Evolutionary conservation across 345 rosid species (phyloP).

Genomic region (Euphorbia peplus): DNA sequence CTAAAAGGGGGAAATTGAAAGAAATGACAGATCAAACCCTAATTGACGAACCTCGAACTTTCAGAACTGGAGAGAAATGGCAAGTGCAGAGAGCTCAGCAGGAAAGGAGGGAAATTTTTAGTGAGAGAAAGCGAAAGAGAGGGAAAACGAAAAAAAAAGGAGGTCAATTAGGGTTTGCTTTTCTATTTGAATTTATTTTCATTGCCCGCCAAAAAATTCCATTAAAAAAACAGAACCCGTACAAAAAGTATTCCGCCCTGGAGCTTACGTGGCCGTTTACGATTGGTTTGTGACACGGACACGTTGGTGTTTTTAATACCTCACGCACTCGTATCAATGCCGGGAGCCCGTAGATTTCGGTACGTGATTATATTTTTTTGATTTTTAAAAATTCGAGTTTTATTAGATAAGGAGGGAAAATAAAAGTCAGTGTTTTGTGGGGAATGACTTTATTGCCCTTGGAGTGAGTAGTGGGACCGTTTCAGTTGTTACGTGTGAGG

Average conservation of each 20-base stretch:
- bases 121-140: conserved; percentile 18
- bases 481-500: conserved; percentile 17
- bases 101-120: background rate
- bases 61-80: conserved; percentile 21
- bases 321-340: background rate
- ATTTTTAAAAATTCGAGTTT: background rate
- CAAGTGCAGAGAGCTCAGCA: conserved; percentile 9
- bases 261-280: conserved; percentile 35
- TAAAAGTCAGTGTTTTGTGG: too few relatives aligned
- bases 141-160: background rate
- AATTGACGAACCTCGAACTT: background rate
- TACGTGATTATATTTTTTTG: background rate
- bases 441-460: background rate
- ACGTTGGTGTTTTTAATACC: background rate
- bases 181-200: conserved; percentile 39
- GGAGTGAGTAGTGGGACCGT: conserved; percentile 14
- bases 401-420: background rate
- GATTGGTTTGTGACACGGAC: conserved; percentile 12
- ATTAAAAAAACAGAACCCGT: conserved; percentile 6
- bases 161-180: conserved; percentile 59
- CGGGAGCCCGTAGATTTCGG: background rate
- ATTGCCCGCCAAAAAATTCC: conserved; percentile 66
- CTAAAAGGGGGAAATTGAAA: background rate
- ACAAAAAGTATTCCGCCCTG: conserved; percentile 11
- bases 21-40: background rate